Percentiles rank a stretch among this genome's conserved stretches.
These are phyloP conservation scores for Hemileccinum impolitum DNA, from an alignment of 768 basidiomycete genomes.

Conservation along the genomic window DNA sequence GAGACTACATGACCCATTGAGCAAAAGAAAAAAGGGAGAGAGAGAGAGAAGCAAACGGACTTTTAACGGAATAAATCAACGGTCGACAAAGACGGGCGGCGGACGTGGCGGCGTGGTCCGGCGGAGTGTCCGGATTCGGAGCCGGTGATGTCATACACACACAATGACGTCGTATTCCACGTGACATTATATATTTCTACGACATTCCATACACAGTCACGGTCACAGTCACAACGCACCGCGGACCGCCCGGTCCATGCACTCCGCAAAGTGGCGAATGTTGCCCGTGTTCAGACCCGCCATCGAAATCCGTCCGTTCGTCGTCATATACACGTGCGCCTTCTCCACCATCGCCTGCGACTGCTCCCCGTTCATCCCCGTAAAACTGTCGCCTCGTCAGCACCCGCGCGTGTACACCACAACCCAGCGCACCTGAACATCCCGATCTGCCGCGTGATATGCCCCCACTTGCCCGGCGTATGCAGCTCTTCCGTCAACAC, in stretches of 20 bases:
- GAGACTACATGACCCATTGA: constrained; percentile 34
- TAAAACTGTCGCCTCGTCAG: constrained; percentile 56
- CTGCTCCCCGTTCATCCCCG: constrained; percentile 69
- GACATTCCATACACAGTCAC: constrained; percentile 16
- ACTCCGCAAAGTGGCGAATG: constrained; percentile 69
- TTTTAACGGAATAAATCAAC: too few species aligned
- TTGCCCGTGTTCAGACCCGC: constrained; percentile 83
- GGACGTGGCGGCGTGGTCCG: constrained; percentile 26
- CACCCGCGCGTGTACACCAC: not conserved
- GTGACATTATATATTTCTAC: not conserved
- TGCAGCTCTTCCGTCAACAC: constrained; percentile 68
- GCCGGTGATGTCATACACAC: constrained; percentile 30
- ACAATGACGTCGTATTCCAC: constrained; percentile 27
- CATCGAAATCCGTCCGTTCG: constrained; percentile 92
- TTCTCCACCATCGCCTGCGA: constrained; percentile 64
- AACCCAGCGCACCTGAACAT: constrained; percentile 78
- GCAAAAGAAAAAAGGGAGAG: constrained; percentile 1
- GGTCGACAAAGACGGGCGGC: constrained; percentile 8
- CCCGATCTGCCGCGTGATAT: constrained; percentile 93
- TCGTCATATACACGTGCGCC: constrained; percentile 82
- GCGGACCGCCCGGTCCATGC: constrained; percentile 65
- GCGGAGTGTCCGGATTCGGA: constrained; percentile 24
- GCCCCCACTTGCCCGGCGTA: constrained; percentile 94
- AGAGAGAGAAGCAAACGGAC: constrained; percentile 18
- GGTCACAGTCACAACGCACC: constrained; percentile 35